phyloP scores from a whole-genome alignment of 192 early-diverging fungal genomes.

The Backusella circina region DNA sequence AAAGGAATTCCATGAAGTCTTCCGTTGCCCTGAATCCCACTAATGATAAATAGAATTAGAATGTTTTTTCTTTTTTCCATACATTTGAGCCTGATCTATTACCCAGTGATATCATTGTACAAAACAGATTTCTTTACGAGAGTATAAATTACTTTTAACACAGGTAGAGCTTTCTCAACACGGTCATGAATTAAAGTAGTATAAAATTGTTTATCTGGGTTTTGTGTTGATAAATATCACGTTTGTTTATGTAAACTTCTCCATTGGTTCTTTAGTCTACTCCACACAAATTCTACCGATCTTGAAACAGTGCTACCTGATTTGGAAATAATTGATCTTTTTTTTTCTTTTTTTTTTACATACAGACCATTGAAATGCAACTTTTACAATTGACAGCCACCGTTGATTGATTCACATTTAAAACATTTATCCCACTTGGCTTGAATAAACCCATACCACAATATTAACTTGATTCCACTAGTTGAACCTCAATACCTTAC shows the following conservation, averaged over 20 bases:
- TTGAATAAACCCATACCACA: background rate
- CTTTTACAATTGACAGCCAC: background rate
- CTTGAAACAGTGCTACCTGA: background rate
- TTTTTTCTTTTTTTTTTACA: background rate
- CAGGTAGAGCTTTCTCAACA: background rate
- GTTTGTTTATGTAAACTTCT: background rate
- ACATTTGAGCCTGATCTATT: background rate
- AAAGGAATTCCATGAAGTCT: background rate
- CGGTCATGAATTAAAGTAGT: background rate
- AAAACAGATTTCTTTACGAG: background rate
- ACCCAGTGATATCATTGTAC: background rate
- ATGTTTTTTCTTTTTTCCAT: background rate
- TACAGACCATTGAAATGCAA: background rate
- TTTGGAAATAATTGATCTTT: background rate
- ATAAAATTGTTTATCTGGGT: background rate
- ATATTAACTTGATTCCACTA: background rate
- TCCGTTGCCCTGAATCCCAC: background rate
- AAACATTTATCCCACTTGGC: no score
- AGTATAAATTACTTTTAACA: background rate
- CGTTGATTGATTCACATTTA: no score
- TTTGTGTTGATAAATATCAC: background rate
- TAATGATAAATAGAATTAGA: background rate
- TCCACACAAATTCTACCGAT: background rate
- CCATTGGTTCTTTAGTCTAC: background rate
- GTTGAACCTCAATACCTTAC: background rate